A percentile compares a stretch with the other conserved stretches of the same genome.
phyloP scores from a whole-genome alignment of 306 rosid species.

The Benincasa hispida region DNA sequence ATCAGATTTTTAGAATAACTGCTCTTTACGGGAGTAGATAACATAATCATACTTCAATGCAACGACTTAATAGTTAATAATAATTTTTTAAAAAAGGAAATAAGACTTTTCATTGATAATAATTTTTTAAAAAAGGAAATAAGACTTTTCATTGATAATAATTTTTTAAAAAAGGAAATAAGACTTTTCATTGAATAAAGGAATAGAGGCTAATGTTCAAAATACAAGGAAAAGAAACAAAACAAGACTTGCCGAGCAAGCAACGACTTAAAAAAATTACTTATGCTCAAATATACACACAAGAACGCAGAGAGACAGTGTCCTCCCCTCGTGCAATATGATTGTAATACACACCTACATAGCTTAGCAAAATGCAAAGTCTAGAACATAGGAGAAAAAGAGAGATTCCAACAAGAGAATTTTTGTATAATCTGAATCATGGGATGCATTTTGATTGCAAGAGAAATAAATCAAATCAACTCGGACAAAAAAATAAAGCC shows the following conservation, averaged over 20 bases:
- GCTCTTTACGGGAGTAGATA: not conserved
- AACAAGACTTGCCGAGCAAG: too few species aligned
- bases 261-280: not conserved
- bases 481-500: conserved; percentile 3
- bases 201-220: too few species aligned
- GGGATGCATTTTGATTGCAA: not conserved
- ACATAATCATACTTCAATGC: not conserved
- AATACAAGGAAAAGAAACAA: too few species aligned
- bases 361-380: not conserved
- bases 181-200: too few species aligned
- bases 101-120: too few species aligned
- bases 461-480: conserved; percentile 1
- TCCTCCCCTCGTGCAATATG: not conserved
- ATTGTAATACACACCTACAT: not conserved
- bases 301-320: not conserved
- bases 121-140: too few species aligned
- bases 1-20: conserved; percentile 12
- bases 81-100: too few species aligned
- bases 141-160: too few species aligned
- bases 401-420: not conserved
- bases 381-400: not conserved
- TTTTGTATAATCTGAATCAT: not conserved
- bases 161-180: too few species aligned
- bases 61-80: not conserved
- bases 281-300: not conserved